Percentiles rank a stretch among this genome's conserved stretches.
phyloP scores from a whole-genome alignment of 2,329 filamentous ascomycete genomes.

The Aspergillus proliferans region DNA sequence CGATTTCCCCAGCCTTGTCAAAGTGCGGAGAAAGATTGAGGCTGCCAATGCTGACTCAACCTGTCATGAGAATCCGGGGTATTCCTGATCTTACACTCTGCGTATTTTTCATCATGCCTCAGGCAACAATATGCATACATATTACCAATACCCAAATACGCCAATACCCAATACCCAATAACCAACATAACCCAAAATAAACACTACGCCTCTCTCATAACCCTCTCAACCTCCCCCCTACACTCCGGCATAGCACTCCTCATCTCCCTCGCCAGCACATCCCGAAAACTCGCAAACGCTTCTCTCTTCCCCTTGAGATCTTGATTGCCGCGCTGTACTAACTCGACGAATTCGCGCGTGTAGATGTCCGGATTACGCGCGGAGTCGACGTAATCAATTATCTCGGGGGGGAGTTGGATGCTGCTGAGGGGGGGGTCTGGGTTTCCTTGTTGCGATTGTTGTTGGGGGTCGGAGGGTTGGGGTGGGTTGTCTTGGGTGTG shows the following conservation, averaged over 20 bases:
- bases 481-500: slow-evolving; percentile 25
- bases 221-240: slow-evolving; percentile 46
- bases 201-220: slow-evolving; percentile 36
- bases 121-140: neutral
- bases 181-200: neutral
- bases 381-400: slow-evolving; percentile 57
- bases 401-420: slow-evolving; percentile 54
- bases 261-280: slow-evolving; percentile 55
- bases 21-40: too few relatives aligned
- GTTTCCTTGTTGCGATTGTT: slow-evolving; percentile 13
- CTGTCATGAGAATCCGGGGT: too few relatives aligned
- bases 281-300: slow-evolving; percentile 53
- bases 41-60: too few relatives aligned
- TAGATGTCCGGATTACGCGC: slow-evolving; percentile 62
- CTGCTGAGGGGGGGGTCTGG: slow-evolving; percentile 42
- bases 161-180: too few relatives aligned
- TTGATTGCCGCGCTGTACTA: slow-evolving; percentile 57
- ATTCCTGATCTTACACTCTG: neutral
- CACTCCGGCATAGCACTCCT: slow-evolving; percentile 54
- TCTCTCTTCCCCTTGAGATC: slow-evolving; percentile 56
- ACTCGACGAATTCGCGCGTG: slow-evolving; percentile 59
- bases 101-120: neutral
- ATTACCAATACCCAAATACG: neutral
- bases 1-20: too few relatives aligned
- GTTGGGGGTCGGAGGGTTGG: neutral